Conservation (phyloP, 176 grass and related monocot species). For the Pontederia paniculata region DNA sequence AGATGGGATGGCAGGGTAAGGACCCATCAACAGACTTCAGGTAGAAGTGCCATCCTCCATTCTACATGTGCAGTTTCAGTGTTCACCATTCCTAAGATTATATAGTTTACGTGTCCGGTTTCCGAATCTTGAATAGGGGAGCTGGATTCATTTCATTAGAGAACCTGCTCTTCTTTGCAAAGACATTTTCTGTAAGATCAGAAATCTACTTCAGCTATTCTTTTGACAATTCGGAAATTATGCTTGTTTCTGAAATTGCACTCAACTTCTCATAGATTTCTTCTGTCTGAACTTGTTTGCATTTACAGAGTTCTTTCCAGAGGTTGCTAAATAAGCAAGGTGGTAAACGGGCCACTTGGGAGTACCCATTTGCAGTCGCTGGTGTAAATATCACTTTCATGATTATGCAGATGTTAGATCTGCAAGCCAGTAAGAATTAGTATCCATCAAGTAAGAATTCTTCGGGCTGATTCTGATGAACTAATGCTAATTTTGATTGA, state of each 20-base stretch:
- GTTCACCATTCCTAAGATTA: neutral
- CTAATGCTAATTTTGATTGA: neutral
- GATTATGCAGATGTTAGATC: conserved; percentile 98
- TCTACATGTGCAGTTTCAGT: neutral
- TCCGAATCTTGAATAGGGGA: conserved; percentile 27
- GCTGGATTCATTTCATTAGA: conserved; percentile 87
- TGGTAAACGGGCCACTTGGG: conserved; percentile 66
- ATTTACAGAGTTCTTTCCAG: conserved; percentile 67
- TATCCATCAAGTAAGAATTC: neutral
- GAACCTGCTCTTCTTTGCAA: conserved; percentile 87
- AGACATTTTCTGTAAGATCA: conserved; percentile 80
- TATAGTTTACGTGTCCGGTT: neutral
- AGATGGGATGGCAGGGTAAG: conserved; percentile 13
- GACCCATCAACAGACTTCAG: conserved; percentile 12
- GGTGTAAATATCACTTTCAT: conserved; percentile 92
- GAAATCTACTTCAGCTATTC: neutral
- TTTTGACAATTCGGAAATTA: neutral
- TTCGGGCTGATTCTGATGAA: neutral
- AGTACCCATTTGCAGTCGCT: conserved; percentile 89
- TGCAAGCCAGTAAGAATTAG: conserved; percentile 54
- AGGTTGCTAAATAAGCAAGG: conserved; percentile 67
- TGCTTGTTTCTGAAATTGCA: neutral
- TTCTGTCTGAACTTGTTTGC: neutral
- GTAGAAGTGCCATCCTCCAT: neutral
- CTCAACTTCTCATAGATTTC: neutral